Conservation (phyloP, 345 rosid genomes). For the Linum tenue region DNA sequence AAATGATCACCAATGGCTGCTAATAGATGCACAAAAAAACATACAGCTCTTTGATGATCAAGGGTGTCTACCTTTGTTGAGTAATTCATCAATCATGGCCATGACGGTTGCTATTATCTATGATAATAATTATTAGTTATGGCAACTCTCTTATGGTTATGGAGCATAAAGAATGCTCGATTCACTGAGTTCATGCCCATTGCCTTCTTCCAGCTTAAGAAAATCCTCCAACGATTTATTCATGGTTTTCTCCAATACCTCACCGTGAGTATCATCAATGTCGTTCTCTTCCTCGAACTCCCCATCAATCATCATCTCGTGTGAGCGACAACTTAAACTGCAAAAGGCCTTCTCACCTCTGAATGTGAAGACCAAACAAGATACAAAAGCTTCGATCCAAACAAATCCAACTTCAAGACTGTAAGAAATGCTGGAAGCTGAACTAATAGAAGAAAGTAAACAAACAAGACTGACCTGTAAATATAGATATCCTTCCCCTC, state of each 20-base stretch:
- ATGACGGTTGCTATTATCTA: constrained; percentile 12
- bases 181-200: constrained; percentile 29
- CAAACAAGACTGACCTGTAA: constrained; percentile 48
- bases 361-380: constrained; percentile 17
- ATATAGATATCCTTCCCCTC: constrained; percentile 64
- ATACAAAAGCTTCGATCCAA: background rate
- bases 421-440: background rate
- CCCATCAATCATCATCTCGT: constrained; percentile 56
- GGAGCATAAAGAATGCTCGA: constrained; percentile 25
- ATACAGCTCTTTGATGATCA: constrained; percentile 66
- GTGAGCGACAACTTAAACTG: constrained; percentile 51
- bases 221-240: constrained; percentile 18
- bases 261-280: background rate
- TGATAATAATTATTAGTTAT: background rate
- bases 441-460: background rate
- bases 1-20: constrained; percentile 66
- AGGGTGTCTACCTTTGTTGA: constrained; percentile 17
- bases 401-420: background rate
- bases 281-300: constrained; percentile 25
- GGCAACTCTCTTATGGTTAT: background rate
- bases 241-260: background rate
- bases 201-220: constrained; percentile 9
- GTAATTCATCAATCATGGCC: constrained; percentile 26
- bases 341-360: constrained; percentile 90
- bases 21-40: constrained; percentile 30